Evolutionary conservation across 257 asterid species (phyloP).

Genomic region (Craterostigma plantagineum): DNA sequence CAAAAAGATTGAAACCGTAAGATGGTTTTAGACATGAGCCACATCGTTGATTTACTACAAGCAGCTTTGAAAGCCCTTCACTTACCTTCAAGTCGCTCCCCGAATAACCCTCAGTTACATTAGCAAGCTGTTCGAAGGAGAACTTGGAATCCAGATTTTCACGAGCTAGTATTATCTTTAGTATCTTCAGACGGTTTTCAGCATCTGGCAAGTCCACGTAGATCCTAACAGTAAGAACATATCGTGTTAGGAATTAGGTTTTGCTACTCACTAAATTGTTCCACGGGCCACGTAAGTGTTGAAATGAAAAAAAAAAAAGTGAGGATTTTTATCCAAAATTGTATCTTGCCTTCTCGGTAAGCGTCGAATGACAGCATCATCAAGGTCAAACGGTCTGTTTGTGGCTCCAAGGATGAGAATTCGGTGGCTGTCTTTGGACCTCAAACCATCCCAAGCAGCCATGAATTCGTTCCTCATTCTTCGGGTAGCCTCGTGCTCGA

Average conservation of each 20-base stretch:
- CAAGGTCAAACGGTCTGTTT: conserved; percentile 97
- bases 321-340: neutral
- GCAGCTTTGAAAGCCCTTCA: too few relatives aligned
- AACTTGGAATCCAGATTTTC: conserved; percentile 67
- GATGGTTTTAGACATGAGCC: conserved; percentile 5
- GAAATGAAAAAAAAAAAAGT: neutral
- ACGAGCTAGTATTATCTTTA: conserved; percentile 57
- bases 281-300: neutral
- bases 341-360: conserved; percentile 66
- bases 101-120: conserved; percentile 91
- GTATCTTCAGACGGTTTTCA: conserved; percentile 71
- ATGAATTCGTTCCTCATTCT: conserved; percentile 95
- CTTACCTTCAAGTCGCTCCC: conserved; percentile 96
- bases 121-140: conserved; percentile 63
- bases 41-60: neutral
- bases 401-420: conserved; percentile 98
- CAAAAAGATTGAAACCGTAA: conserved; percentile 9
- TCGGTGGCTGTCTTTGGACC: conserved; percentile 88
- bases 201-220: conserved; percentile 96
- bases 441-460: conserved; percentile 99
- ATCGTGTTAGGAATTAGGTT: too few relatives aligned
- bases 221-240: conserved; percentile 39
- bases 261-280: conserved; percentile 1
- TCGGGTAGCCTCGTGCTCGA: conserved; percentile 98
- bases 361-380: conserved; percentile 98